phyloP scores from a whole-genome alignment of 352 stramenopile genomes.

The Phytophthora meadii region DNA sequence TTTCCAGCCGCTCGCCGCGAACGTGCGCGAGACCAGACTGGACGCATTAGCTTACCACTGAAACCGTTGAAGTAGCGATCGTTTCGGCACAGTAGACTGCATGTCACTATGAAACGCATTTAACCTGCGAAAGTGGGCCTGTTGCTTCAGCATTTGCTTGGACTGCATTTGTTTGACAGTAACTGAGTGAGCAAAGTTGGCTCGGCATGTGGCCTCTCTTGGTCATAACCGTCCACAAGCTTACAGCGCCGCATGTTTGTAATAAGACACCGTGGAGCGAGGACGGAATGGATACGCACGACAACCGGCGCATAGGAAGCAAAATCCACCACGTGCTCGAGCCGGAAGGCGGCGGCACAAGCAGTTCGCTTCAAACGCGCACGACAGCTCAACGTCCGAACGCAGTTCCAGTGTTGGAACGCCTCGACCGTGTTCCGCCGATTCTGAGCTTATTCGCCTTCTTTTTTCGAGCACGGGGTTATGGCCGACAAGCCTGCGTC shows the following conservation, averaged over 20 bases:
- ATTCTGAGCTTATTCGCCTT: constrained; percentile 29
- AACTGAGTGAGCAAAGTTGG: no score
- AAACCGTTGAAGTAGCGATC: constrained; percentile 18
- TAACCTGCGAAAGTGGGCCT: constrained; percentile 11
- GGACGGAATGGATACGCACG: constrained; percentile 15
- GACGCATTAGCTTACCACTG: constrained; percentile 24
- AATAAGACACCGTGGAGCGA: constrained; percentile 27
- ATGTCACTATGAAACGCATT: constrained; percentile 3
- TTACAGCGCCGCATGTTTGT: constrained; percentile 26
- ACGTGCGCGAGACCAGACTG: constrained; percentile 41
- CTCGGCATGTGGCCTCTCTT: constrained; percentile 22
- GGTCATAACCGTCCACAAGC: constrained; percentile 22
- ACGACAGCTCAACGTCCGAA: constrained; percentile 20
- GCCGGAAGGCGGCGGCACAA: constrained; percentile 14
- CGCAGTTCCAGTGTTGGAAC: constrained; percentile 30
- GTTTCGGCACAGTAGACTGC: constrained; percentile 14
- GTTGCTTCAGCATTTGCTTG: constrained; percentile 20
- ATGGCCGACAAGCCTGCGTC: constrained; percentile 4
- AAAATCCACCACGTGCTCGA: constrained; percentile 26
- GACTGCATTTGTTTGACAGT: neutral
- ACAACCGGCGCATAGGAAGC: constrained; percentile 10
- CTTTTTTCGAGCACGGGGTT: constrained; percentile 33
- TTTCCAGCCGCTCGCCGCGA: constrained; percentile 56
- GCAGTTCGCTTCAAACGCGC: constrained; percentile 10
- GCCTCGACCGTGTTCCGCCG: constrained; percentile 24